Conservation (phyloP, 108 stramenopile genomes). For the Schizochytrium sp. region DNA sequence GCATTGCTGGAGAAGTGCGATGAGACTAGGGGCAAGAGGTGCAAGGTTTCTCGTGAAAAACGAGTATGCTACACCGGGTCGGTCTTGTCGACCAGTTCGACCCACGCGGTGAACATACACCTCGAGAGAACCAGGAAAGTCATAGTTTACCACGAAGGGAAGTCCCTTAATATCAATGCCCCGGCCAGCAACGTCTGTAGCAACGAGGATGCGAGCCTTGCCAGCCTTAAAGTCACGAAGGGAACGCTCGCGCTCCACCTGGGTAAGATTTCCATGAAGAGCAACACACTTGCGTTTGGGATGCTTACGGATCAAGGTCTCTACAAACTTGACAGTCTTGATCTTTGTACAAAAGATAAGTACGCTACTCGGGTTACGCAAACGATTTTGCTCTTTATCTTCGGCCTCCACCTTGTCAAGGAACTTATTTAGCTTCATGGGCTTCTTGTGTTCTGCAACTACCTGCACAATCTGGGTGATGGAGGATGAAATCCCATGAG, state of each 20-base stretch:
- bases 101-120: conserved; percentile 64
- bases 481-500: neutral
- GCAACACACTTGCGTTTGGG: neutral
- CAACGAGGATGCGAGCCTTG: conserved; percentile 52
- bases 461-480: conserved; percentile 60
- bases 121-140: conserved; percentile 25
- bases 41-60: conserved; percentile 53
- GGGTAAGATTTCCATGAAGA: conserved; percentile 92
- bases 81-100: conserved; percentile 56
- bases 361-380: conserved; percentile 12
- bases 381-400: neutral
- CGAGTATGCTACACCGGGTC: conserved; percentile 43
- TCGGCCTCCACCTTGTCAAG: conserved; percentile 31
- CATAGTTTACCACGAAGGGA: conserved; percentile 57
- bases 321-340: conserved; percentile 61
- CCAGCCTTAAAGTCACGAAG: conserved; percentile 74
- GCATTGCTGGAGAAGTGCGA: conserved; percentile 12
- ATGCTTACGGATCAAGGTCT: conserved; percentile 40
- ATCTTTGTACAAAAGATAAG: conserved; percentile 57
- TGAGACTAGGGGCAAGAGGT: conserved; percentile 26
- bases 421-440: conserved; percentile 27
- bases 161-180: conserved; percentile 61
- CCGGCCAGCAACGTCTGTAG: conserved; percentile 63
- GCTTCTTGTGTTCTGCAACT: conserved; percentile 53
- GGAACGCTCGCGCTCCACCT: conserved; percentile 82